Base-by-base conservation (phyloP, 805 yeast species). In the Suhomyces sp. region DNA sequence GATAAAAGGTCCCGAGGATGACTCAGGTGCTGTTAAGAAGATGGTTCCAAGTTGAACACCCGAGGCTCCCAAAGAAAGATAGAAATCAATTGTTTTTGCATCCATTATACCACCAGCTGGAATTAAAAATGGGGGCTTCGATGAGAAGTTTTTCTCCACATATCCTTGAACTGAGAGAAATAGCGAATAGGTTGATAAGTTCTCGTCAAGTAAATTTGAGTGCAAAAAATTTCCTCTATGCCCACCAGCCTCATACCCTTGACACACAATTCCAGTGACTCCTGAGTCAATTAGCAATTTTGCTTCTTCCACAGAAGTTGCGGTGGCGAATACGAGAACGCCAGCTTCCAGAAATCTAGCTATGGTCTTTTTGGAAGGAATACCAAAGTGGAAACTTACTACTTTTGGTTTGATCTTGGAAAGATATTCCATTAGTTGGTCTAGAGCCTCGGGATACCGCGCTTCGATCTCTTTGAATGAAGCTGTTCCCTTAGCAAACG, bases 231-330 rank as follows among this genome's bases (percentile, higher is more conserved):
- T 77, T 2, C 87, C 87, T 15, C 88, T 66, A 60, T 84, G 88
- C 0, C 88, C 88, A 23, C 88, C 88, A 3, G 88, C 88, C 57
- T 83, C 87, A 62, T 70, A 71, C 0, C 87, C 87, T 62, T 84
- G 88, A 24, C 76, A 70, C 6, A 78, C 68, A 4, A 83, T 63
- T 1, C 80, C 85, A 61, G 82, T 83, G 6, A 76, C 74, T 0
- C 74, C 74, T 0, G 62, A 52, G 0, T 63, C 59, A 2, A 62
- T 29, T 29, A 71, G 63, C 45, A 61, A 35, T 15, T 57, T 29
- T 0, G 79, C 81, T 57, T 83, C 87, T 1, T 61, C 59, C 0
- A 74, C 59, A 17, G 73, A 73, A 0, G 86, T 83, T 0, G 79
- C 82, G 1, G 80, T 66, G 1, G 74, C 80, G 56, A 80, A 70